Evolutionary conservation across 192 early-diverging fungal species (phyloP).

Genomic region (Gaertneriomyces semiglobifer): DNA sequence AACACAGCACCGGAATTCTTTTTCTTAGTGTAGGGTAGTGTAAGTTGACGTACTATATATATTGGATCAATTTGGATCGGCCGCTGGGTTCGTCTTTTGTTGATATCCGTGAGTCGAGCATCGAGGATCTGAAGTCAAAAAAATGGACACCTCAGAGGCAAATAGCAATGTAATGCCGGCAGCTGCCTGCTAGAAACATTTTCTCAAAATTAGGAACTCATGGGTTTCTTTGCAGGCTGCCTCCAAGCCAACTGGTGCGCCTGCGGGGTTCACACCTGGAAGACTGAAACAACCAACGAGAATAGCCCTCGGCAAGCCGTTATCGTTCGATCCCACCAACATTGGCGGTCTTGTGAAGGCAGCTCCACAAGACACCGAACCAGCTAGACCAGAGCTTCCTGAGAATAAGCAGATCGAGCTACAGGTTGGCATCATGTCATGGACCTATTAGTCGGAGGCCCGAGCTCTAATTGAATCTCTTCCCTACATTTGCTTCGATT

Average conservation of each 20-base stretch:
- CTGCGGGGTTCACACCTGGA: not conserved
- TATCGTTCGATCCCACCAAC: slow-evolving; percentile 17
- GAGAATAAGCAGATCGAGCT: not conserved
- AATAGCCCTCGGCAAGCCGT: slow-evolving; percentile 6
- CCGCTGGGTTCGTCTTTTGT: too few relatives aligned
- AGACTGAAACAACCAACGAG: slow-evolving; percentile 23
- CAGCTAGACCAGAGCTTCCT: not conserved
- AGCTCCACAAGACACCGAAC: not conserved
- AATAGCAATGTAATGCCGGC: too few relatives aligned
- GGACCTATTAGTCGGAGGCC: not conserved
- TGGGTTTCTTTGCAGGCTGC: too few relatives aligned
- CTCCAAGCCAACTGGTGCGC: not conserved
- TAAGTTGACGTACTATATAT: too few relatives aligned
- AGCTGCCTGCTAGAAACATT: too few relatives aligned
- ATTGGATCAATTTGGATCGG: too few relatives aligned
- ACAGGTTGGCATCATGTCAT: not conserved
- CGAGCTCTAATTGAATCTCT: not conserved
- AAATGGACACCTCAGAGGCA: too few relatives aligned
- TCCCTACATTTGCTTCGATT: not conserved
- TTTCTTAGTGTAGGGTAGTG: too few relatives aligned
- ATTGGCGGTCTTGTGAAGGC: not conserved
- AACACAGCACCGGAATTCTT: too few relatives aligned
- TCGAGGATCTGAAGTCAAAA: too few relatives aligned
- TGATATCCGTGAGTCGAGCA: too few relatives aligned
- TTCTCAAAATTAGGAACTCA: too few relatives aligned